phyloP scores from a whole-genome alignment of 2,329 filamentous ascomycete species.

The Thermomyces lanuginosus region DNA sequence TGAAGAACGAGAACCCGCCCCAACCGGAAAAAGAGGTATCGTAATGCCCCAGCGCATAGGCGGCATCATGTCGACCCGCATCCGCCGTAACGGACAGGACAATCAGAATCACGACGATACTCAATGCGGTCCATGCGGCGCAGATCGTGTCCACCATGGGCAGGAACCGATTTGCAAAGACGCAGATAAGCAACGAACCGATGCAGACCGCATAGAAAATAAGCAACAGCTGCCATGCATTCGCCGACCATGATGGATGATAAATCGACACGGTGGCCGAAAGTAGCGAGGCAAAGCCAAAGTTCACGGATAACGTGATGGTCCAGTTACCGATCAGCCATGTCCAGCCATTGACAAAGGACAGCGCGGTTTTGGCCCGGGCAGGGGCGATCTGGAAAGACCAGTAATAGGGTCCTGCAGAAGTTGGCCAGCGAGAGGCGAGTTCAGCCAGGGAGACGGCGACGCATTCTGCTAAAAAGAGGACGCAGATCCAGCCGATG shows the following conservation, averaged over 20 bases:
- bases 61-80: constrained; percentile 35
- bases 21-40: constrained; percentile 41
- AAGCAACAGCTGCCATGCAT: constrained; percentile 50
- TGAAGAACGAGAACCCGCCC: constrained; percentile 45
- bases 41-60: constrained; percentile 40
- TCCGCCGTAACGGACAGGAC: constrained; percentile 39
- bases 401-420: constrained; percentile 39
- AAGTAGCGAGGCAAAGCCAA: constrained; percentile 39
- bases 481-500: constrained; percentile 39
- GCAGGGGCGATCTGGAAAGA: constrained; percentile 33
- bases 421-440: constrained; percentile 37
- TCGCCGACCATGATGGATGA: constrained; percentile 36
- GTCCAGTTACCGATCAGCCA: constrained; percentile 39
- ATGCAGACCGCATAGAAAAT: constrained; percentile 56
- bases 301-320: constrained; percentile 38
- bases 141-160: constrained; percentile 46
- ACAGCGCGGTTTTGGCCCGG: constrained; percentile 30
- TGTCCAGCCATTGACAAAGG: constrained; percentile 38
- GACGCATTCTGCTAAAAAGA: constrained; percentile 37
- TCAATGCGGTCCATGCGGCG: constrained; percentile 39
- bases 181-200: constrained; percentile 47
- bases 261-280: constrained; percentile 38
- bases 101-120: constrained; percentile 42
- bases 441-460: constrained; percentile 37
- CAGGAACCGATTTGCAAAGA: constrained; percentile 50